These are phyloP conservation scores for Musa schizocarpa DNA, from an alignment of 176 grass and related monocot genomes.

Conservation along the genomic window DNA sequence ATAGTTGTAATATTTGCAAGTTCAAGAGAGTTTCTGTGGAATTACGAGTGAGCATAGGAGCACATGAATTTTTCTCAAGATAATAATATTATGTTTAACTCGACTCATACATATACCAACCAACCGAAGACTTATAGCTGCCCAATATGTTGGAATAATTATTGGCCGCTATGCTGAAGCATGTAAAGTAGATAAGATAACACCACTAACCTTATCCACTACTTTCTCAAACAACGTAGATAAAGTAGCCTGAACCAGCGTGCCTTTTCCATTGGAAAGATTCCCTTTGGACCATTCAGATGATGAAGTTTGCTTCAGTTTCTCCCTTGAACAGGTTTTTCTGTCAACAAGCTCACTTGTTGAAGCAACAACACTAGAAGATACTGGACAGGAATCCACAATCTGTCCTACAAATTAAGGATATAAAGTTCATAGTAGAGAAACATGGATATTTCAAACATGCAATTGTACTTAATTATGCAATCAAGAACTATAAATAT, in stretches of 20 bases:
- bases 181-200: conserved; percentile 9
- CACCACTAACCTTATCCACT: conserved; percentile 48
- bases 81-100: too few species aligned
- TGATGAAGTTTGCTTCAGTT: conserved; percentile 22
- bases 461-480: neutral
- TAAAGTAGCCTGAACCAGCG: conserved; percentile 74
- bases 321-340: conserved; percentile 26
- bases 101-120: too few species aligned
- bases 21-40: too few species aligned
- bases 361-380: neutral
- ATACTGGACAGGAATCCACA: neutral
- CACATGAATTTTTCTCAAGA: too few species aligned
- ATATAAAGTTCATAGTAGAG: neutral
- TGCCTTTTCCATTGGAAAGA: conserved; percentile 39
- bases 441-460: neutral
- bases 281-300: conserved; percentile 12
- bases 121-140: too few species aligned
- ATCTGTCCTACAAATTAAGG: conserved; percentile 2
- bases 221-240: conserved; percentile 68
- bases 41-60: too few species aligned
- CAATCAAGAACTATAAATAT: neutral
- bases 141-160: too few species aligned
- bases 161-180: too few species aligned
- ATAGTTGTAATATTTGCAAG: too few species aligned
- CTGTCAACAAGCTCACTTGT: conserved; percentile 22